phyloP scores from a whole-genome alignment of 163 green algal genomes.

The Prototheca cutis region DNA sequence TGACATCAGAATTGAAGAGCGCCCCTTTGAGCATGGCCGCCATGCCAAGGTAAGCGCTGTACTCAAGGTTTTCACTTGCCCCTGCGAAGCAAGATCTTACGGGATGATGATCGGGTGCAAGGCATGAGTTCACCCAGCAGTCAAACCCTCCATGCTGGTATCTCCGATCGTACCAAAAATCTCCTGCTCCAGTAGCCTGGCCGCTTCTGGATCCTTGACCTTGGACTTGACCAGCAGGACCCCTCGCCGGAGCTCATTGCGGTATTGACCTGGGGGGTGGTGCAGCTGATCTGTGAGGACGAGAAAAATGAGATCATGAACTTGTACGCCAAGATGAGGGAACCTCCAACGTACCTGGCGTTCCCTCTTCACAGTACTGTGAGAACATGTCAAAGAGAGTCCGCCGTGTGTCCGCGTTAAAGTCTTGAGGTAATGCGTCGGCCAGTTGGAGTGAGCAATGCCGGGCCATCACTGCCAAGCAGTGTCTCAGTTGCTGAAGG shows the following conservation, averaged over 20 bases:
- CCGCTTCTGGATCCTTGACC: constrained; percentile 30
- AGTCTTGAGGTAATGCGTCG: constrained; percentile 12
- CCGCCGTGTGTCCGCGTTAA: constrained; percentile 22
- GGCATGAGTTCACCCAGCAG: no score
- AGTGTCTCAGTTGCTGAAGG: constrained; percentile 44
- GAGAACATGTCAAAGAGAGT: constrained; percentile 37
- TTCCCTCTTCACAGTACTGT: constrained; percentile 36
- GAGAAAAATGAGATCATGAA: no score
- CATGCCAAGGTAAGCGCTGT: constrained; percentile 52
- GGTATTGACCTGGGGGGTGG: constrained; percentile 7
- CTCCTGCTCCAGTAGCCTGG: constrained; percentile 14
- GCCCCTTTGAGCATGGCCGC: constrained; percentile 48
- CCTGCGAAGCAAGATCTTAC: no score
- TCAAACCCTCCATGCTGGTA: no score
- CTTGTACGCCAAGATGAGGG: no score
- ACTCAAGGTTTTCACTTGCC: constrained; percentile 42
- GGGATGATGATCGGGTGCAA: no score
- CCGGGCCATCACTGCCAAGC: constrained; percentile 30
- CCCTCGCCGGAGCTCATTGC: constrained; percentile 11
- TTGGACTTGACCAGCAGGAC: constrained; percentile 5
- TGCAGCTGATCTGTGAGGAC: no score
- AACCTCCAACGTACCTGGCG: constrained; percentile 14
- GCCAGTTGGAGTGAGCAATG: constrained; percentile 23
- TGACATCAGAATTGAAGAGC: constrained; percentile 20
- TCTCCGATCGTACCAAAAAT: constrained; percentile 15